phyloP scores from a whole-genome alignment of 192 early-diverging fungal genomes.

The Entrophospora sp. region DNA sequence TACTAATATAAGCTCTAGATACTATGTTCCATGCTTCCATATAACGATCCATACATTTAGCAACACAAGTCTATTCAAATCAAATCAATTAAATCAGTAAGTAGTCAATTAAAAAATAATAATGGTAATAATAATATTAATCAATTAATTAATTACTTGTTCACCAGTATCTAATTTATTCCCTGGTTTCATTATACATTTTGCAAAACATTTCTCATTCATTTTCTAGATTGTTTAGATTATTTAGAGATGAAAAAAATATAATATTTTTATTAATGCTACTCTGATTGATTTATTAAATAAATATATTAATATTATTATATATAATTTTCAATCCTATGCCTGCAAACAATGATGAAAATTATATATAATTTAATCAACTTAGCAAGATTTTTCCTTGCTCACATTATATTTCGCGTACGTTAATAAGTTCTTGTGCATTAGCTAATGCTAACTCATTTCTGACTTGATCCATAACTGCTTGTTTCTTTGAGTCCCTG shows the following conservation, averaged over 20 bases:
- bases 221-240: constrained; percentile 53
- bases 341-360: neutral
- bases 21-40: constrained; percentile 83
- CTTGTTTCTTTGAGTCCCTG: constrained; percentile 51
- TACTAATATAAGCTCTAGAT: constrained; percentile 62
- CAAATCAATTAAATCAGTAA: too few species aligned
- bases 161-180: constrained; percentile 58
- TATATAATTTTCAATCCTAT: too few species aligned
- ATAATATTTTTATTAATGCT: neutral
- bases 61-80: constrained; percentile 49
- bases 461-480: constrained; percentile 70
- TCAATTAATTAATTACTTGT: constrained; percentile 36
- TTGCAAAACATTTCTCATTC: constrained; percentile 80
- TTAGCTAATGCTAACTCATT: constrained; percentile 73
- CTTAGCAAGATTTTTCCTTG: too few species aligned
- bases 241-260: neutral
- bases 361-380: too few species aligned
- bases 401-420: constrained; percentile 25
- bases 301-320: too few species aligned
- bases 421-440: constrained; percentile 72
- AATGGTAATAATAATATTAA: too few species aligned
- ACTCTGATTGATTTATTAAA: too few species aligned
- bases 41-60: constrained; percentile 81
- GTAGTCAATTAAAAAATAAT: too few species aligned
- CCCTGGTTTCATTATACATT: constrained; percentile 72